Percentiles rank a stretch among this genome's conserved stretches.
phyloP scores from a whole-genome alignment of 1,139 yeast genomes.

The Geotrichum histeridarum region DNA sequence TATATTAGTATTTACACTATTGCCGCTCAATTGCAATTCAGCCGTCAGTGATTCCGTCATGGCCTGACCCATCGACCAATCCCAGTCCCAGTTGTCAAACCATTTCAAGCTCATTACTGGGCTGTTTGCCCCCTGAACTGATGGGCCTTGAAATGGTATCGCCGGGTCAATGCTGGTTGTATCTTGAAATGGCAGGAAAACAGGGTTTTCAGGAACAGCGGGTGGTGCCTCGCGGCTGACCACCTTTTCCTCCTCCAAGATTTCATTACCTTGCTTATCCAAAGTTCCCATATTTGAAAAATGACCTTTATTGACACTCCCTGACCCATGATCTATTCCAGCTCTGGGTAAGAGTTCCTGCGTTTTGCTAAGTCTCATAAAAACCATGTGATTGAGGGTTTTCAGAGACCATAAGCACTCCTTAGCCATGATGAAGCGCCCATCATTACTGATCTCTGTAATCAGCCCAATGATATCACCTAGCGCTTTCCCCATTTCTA shows the following conservation, averaged over 20 bases:
- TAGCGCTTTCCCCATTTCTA: conserved; percentile 27
- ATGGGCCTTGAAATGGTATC: neutral
- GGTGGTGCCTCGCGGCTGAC: neutral
- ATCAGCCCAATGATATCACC: conserved; percentile 31
- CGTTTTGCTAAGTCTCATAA: conserved; percentile 46
- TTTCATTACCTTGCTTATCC: conserved; percentile 22
- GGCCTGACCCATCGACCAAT: neutral
- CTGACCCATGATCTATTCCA: conserved; percentile 57
- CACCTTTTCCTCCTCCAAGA: neutral
- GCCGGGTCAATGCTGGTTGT: neutral
- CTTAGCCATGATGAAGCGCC: conserved; percentile 53
- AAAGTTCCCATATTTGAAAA: conserved; percentile 37
- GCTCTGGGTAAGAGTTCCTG: conserved; percentile 38
- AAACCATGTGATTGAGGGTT: conserved; percentile 50
- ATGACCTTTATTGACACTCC: conserved; percentile 47
- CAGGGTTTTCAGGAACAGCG: no score
- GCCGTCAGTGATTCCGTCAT: neutral
- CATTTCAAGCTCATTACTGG: conserved; percentile 28
- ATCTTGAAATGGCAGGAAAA: neutral
- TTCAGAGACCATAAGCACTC: conserved; percentile 64
- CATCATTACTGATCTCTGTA: conserved; percentile 41
- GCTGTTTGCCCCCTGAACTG: conserved; percentile 1
- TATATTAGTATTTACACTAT: neutral
- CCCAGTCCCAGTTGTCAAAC: conserved; percentile 31
- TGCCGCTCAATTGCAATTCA: no score